Base-by-base conservation (phyloP, 306 rosid genomes). In the Sindora glabra region DNA sequence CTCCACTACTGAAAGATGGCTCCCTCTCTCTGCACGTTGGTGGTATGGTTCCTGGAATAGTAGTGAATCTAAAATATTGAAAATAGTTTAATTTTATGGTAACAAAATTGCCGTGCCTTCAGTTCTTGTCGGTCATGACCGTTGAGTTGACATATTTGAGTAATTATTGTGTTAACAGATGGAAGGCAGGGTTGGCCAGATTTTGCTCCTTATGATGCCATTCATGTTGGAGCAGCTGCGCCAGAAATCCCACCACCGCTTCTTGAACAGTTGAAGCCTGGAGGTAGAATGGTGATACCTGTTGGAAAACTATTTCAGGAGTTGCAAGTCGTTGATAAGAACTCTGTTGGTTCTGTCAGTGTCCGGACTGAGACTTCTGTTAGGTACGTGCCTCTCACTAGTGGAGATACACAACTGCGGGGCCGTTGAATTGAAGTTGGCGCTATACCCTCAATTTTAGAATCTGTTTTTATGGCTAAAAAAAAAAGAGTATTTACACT, bases 141-240 rank as follows among this genome's bases (percentile, higher is more conserved):
- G 32, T 47, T 44, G 42, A 55, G 29, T 16, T 57, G 54, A 32
- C 25, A 10, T 51, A 27, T 16, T 16, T 63, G 25, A 4, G 41
- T n/a, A 49, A 48, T 32, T 56, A 33, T 41, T 65, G 48, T 25
- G 40, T 39, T 57, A 27, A 55, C 79, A 94, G 99, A 94, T 75
- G 97, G 99, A 51, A 82, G 99, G 82, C 64, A 75, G 49, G 97
- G 97, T 39, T 94, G 95, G 95, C 79, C 86, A 0, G 94, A 82
- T 73, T 76, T 39, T 59, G 94, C 82, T 24, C 86, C 99, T n/a
- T 94, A 89, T 51, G 94, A 89, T 56, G 94, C 99, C 23, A 89
- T 94, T 72, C 97, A 89, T 36, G 99, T 94, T 5, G 99, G 99
- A 52, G 99, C 97, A 21, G 99, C 99, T 0, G 95, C 95, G 26